Base-by-base conservation (phyloP, 192 early-diverging fungal species). In the Umbelopsis isabellina region DNA sequence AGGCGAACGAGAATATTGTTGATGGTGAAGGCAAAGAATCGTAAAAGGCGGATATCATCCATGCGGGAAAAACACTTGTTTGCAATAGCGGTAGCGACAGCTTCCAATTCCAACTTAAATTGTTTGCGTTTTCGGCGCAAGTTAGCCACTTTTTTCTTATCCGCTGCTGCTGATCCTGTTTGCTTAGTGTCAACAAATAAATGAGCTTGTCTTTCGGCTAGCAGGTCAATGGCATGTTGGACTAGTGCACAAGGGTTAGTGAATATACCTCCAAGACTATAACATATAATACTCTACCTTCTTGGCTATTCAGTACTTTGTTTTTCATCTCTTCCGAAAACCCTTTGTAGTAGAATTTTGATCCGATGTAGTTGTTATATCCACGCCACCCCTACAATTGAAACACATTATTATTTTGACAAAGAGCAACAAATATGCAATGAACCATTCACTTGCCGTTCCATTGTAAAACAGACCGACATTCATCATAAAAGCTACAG, bases 1-100 rank as follows among this genome's bases (percentile, higher is more conserved):
- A 94, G 83, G n/a, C 90, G 79, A 16, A 89, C 85, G 4, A 94
- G 78, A 58, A 93, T 83, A 70, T 87, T 91, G 77, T 93, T 88
- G 68, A 91, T 81, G 8, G 83, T 75, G 65, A 93, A 92, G 0
- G 87, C 91, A 68, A 93, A 83, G 66, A 89, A 82, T 74, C 91
- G 80, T 27, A 92, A 76, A 18, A 87, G 82, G 23, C 83, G 78
- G 52, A 88, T 77, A 53, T 84, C 86, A 67, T 85, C 87, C 84
- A 94, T 83, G 44, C 86, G 83, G 5, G 89, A 84, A 49, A 93
- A 79, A 47, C 79, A 82, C 61, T 84, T 86, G 66, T 84, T 84
- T 20, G 77, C 80, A 78, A 83, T 89, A 18, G 49, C 72, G 37
- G 82, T 83, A n/a, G 86, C 87, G 8, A 85, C 85, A 12, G 81